phyloP scores from a whole-genome alignment of 2,329 filamentous ascomycete species.

The Lachnellula cervina region DNA sequence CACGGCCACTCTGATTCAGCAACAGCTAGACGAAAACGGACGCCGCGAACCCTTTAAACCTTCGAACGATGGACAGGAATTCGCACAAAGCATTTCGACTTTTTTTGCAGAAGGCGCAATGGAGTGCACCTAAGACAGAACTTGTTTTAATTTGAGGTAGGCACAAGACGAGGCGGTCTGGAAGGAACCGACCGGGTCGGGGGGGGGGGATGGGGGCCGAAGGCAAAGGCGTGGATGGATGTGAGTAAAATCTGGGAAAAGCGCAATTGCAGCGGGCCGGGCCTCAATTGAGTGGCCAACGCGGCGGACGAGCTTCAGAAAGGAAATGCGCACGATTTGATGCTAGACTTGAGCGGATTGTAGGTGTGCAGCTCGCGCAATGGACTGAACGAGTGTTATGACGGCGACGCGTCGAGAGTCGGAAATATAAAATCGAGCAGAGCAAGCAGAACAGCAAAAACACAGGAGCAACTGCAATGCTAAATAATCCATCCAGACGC shows the following conservation, averaged over 20 bases:
- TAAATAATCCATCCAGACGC: slow-evolving; percentile 15
- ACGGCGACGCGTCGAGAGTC: slow-evolving; percentile 18
- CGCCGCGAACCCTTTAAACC: slow-evolving; percentile 27
- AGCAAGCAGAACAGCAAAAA: slow-evolving; percentile 3
- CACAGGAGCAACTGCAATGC: slow-evolving; percentile 7
- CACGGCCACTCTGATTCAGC: slow-evolving; percentile 23
- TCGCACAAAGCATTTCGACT: slow-evolving; percentile 33
- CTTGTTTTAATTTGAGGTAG: slow-evolving; percentile 1
- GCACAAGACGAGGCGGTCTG: slow-evolving; percentile 14
- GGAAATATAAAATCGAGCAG: slow-evolving; percentile 9
- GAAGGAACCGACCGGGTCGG: background rate
- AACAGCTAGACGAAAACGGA: slow-evolving; percentile 5
- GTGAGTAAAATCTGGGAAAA: slow-evolving; percentile 3
- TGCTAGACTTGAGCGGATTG: slow-evolving; percentile 4
- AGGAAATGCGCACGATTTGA: slow-evolving; percentile 4
- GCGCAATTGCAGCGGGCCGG: slow-evolving; percentile 4
- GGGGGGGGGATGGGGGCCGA: too few relatives aligned
- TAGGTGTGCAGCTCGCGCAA: slow-evolving; percentile 15
- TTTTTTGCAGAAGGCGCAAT: slow-evolving; percentile 18
- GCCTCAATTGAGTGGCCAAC: slow-evolving; percentile 16
- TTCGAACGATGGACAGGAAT: slow-evolving; percentile 26
- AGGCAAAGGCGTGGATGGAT: too few relatives aligned
- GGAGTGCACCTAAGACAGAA: slow-evolving; percentile 20
- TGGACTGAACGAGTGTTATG: slow-evolving; percentile 17
- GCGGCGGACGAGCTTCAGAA: slow-evolving; percentile 6